These are phyloP conservation scores for Paramecium primaurelia DNA, from an alignment of 73 alveolate species.

Conservation along the genomic window DNA sequence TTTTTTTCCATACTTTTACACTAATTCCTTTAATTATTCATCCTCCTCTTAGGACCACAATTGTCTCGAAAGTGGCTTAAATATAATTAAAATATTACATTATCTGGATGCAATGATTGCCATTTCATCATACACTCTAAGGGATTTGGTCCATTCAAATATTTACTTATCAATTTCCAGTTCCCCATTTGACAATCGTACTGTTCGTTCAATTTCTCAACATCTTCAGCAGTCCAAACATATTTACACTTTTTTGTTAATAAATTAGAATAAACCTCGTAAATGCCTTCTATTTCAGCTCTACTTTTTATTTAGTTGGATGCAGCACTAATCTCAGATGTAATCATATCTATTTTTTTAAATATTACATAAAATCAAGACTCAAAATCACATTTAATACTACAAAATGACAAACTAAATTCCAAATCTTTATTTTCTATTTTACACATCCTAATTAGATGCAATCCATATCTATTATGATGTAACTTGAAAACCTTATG, in stretches of 20 bases:
- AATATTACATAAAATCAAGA: neutral
- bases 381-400: neutral
- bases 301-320: neutral
- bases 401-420: neutral
- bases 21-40: slow-evolving; percentile 12
- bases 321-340: slow-evolving; percentile 1
- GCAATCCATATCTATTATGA: neutral
- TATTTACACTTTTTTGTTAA: neutral
- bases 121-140: slow-evolving; percentile 8
- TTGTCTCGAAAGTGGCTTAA: neutral
- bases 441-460: neutral
- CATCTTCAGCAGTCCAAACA: neutral
- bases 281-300: neutral
- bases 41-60: slow-evolving; percentile 22
- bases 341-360: neutral
- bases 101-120: slow-evolving; percentile 16
- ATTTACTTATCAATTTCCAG: neutral
- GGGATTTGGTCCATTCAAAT: neutral
- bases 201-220: neutral
- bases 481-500: neutral
- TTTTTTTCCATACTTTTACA: neutral
- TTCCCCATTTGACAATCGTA: neutral
- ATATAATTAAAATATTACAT: neutral
- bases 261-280: neutral
- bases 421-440: neutral